These are phyloP conservation scores for Biscogniauxia marginata DNA, from an alignment of 2,329 filamentous ascomycete species.

Conservation along the genomic window DNA sequence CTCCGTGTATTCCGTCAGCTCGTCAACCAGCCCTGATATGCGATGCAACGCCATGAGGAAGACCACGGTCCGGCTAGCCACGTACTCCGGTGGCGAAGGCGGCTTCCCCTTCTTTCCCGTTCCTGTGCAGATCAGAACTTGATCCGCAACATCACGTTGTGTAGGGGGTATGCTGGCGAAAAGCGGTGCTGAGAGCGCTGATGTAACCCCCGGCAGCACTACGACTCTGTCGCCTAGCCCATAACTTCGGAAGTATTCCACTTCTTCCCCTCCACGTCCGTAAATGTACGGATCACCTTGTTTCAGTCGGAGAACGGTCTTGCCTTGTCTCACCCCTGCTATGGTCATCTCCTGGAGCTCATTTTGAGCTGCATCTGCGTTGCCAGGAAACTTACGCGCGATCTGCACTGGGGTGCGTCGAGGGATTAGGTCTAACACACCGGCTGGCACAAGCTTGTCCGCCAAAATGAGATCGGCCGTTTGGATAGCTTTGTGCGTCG, in stretches of 20 bases:
- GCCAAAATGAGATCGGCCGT: slow-evolving; percentile 76
- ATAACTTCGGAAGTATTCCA: slow-evolving; percentile 72
- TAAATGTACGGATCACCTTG: slow-evolving; percentile 98
- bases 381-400: slow-evolving; percentile 95
- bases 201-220: slow-evolving; percentile 89
- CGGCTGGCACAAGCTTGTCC: slow-evolving; percentile 81
- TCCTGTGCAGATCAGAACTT: slow-evolving; percentile 93
- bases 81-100: slow-evolving; percentile 77
- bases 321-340: slow-evolving; percentile 61
- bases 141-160: slow-evolving; percentile 85
- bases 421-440: slow-evolving; percentile 85
- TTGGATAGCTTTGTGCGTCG: slow-evolving; percentile 74
- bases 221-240: slow-evolving; percentile 63
- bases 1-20: slow-evolving; percentile 55
- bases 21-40: slow-evolving; percentile 69
- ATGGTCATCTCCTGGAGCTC: slow-evolving; percentile 82
- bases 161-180: slow-evolving; percentile 88
- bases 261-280: slow-evolving; percentile 90
- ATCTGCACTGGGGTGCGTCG: slow-evolving; percentile 87
- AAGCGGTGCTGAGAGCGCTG: slow-evolving; percentile 79
- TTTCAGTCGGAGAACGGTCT: slow-evolving; percentile 84
- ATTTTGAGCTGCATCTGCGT: slow-evolving; percentile 89
- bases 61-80: slow-evolving; percentile 76
- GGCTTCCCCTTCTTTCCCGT: slow-evolving; percentile 87
- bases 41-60: slow-evolving; percentile 95